phyloP scores from a whole-genome alignment of 1,139 yeast genomes.

The Candida glucosophila region DNA sequence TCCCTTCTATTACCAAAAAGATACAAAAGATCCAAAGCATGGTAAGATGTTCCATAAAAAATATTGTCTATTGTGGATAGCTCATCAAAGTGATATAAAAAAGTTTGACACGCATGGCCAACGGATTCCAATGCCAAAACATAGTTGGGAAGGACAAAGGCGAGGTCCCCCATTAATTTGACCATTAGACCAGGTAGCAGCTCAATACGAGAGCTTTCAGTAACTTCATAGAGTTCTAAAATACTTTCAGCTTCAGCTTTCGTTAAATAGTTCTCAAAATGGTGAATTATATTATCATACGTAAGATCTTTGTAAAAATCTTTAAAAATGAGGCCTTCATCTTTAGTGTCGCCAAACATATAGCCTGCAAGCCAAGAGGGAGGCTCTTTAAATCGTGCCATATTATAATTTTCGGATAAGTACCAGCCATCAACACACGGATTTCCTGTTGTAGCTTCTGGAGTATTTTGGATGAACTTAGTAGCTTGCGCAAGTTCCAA shows the following conservation, averaged over 20 bases:
- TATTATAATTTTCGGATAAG: background rate
- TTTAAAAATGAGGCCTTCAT: constrained; percentile 1
- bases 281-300: background rate
- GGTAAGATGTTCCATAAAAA: constrained; percentile 1
- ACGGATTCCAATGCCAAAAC: background rate
- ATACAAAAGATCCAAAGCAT: constrained; percentile 1
- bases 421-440: constrained; percentile 1
- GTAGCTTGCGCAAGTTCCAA: constrained; percentile 1
- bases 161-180: constrained; percentile 1
- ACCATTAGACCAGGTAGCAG: background rate
- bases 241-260: background rate
- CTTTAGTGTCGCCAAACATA: constrained; percentile 1
- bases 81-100: constrained; percentile 1
- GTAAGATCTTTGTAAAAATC: background rate
- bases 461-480: background rate
- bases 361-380: constrained; percentile 1
- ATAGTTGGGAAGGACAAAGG: constrained; percentile 1
- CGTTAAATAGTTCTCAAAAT: background rate
- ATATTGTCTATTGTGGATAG: constrained; percentile 1
- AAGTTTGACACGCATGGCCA: background rate
- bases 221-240: background rate
- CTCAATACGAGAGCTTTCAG: background rate
- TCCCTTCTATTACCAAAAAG: constrained; percentile 1
- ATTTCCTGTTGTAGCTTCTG: constrained; percentile 1
- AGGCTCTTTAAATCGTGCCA: background rate